These are phyloP conservation scores for Boletus edulis DNA, from an alignment of 768 basidiomycete species.

Conservation along the genomic window DNA sequence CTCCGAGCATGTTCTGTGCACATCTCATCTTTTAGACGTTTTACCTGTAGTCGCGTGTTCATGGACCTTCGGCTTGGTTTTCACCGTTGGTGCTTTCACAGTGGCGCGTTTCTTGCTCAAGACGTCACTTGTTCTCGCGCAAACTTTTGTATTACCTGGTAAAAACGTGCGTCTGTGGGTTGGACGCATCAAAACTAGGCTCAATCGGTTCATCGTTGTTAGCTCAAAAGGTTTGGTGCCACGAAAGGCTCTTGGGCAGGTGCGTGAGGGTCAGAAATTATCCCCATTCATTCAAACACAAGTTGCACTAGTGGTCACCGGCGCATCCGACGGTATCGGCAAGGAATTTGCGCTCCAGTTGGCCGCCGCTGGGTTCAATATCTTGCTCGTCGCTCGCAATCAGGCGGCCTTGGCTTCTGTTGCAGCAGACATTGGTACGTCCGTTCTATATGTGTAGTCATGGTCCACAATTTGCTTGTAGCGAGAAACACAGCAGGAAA, in stretches of 20 bases:
- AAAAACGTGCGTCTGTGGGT: constrained; percentile 43
- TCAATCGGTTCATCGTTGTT: not conserved
- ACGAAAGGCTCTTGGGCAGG: constrained; percentile 88
- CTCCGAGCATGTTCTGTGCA: too few species aligned
- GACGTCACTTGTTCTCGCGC: constrained; percentile 59
- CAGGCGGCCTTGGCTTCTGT: constrained; percentile 57
- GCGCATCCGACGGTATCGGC: constrained; percentile 95
- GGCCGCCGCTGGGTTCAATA: constrained; percentile 83
- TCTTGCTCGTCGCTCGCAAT: constrained; percentile 81
- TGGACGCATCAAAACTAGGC: not conserved
- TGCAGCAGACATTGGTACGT: constrained; percentile 69
- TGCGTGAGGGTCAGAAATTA: constrained; percentile 12
- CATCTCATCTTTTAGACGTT: too few species aligned
- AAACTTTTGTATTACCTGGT: constrained; percentile 73
- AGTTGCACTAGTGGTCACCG: constrained; percentile 68
- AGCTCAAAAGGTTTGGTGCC: constrained; percentile 82
- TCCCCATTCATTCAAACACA: not conserved
- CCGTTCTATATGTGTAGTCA: not conserved
- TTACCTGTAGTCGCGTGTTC: constrained; percentile 21
- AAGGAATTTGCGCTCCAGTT: constrained; percentile 91
- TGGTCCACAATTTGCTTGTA: constrained; percentile 26
- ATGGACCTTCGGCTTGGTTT: constrained; percentile 32
- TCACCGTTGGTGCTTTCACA: constrained; percentile 54
- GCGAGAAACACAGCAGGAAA: constrained; percentile 36
- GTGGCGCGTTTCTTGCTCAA: constrained; percentile 55